Conservation (phyloP, 2,329 filamentous ascomycete species). For the Apiospora malaysiana region DNA sequence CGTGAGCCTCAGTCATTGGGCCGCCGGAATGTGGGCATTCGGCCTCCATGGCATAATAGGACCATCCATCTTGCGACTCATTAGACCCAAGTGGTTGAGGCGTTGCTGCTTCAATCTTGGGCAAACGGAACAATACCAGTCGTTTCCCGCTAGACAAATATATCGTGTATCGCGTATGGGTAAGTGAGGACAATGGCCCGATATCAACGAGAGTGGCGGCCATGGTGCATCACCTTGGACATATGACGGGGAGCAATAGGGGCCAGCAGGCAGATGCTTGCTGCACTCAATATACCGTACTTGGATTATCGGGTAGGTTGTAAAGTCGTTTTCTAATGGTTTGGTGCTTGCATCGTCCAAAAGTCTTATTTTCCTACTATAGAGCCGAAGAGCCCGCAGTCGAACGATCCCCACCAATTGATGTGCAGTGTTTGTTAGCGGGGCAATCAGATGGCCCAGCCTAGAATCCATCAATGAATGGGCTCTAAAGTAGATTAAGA, state of each 20-base stretch:
- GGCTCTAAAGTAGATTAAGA: too few relatives aligned
- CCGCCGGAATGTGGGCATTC: constrained; percentile 54
- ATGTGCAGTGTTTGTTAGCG: neutral
- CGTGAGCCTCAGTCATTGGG: constrained; percentile 50
- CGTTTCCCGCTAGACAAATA: constrained; percentile 50
- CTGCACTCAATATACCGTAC: neutral
- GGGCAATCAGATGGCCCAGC: neutral
- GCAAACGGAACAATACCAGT: constrained; percentile 51
- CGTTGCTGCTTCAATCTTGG: constrained; percentile 43
- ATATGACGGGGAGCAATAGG: neutral
- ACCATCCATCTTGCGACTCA: constrained; percentile 47
- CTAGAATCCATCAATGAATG: too few relatives aligned
- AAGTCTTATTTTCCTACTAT: neutral
- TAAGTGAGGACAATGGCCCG: constrained; percentile 41
- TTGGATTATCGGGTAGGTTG: neutral
- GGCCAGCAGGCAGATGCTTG: neutral
- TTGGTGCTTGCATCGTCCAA: too few relatives aligned
- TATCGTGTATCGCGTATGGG: constrained; percentile 48
- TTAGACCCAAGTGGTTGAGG: constrained; percentile 30
- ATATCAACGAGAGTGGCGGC: constrained; percentile 40
- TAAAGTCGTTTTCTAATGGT: neutral
- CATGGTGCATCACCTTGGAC: constrained; percentile 16
- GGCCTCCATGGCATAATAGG: constrained; percentile 54
- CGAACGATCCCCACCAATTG: constrained; percentile 12
- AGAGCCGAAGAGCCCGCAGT: neutral